phyloP scores from a whole-genome alignment of 2,329 filamentous ascomycete species.

The Pseudopyrenochaeta lycopersici region DNA sequence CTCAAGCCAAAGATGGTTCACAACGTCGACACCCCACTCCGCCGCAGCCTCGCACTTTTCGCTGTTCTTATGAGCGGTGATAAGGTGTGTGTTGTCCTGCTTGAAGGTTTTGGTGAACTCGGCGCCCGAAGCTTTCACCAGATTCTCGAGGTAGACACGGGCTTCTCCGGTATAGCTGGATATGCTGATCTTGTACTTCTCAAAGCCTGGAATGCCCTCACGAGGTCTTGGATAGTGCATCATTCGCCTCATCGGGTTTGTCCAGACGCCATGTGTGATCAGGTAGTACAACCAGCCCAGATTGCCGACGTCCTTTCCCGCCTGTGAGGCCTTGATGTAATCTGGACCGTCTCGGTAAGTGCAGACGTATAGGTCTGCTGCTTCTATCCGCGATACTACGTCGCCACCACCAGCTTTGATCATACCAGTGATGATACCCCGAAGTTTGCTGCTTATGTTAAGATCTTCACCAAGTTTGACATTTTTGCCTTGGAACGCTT shows the following conservation, averaged over 20 bases:
- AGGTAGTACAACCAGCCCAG: slow-evolving; percentile 93
- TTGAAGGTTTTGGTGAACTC: slow-evolving; percentile 96
- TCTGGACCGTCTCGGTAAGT: slow-evolving; percentile 83
- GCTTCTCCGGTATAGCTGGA: slow-evolving; percentile 98
- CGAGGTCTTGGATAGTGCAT: slow-evolving; percentile 89
- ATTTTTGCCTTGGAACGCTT: slow-evolving; percentile 79
- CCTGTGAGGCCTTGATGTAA: slow-evolving; percentile 78
- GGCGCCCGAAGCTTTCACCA: slow-evolving; percentile 83
- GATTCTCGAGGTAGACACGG: slow-evolving; percentile 89
- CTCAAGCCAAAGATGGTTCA: slow-evolving; percentile 97
- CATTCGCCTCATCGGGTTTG: slow-evolving; percentile 80
- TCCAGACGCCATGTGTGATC: slow-evolving; percentile 89
- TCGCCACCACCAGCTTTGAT: slow-evolving; percentile 76
- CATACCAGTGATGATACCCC: slow-evolving; percentile 73
- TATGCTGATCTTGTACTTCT: slow-evolving; percentile 79
- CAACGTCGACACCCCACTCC: slow-evolving; percentile 89
- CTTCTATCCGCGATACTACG: slow-evolving; percentile 70
- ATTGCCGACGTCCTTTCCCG: slow-evolving; percentile 86
- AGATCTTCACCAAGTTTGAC: slow-evolving; percentile 82
- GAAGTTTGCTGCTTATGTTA: slow-evolving; percentile 71
- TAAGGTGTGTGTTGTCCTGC: slow-evolving; percentile 92
- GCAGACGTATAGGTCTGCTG: slow-evolving; percentile 86
- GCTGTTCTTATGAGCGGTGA: slow-evolving; percentile 87
- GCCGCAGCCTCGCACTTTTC: slow-evolving; percentile 93
- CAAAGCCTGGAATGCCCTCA: slow-evolving; percentile 80